Evolutionary conservation across 2,329 filamentous ascomycete genomes (phyloP), one percentile per base, ranked within the genome.

Genomic region (Pezicula carpinea): DNA sequence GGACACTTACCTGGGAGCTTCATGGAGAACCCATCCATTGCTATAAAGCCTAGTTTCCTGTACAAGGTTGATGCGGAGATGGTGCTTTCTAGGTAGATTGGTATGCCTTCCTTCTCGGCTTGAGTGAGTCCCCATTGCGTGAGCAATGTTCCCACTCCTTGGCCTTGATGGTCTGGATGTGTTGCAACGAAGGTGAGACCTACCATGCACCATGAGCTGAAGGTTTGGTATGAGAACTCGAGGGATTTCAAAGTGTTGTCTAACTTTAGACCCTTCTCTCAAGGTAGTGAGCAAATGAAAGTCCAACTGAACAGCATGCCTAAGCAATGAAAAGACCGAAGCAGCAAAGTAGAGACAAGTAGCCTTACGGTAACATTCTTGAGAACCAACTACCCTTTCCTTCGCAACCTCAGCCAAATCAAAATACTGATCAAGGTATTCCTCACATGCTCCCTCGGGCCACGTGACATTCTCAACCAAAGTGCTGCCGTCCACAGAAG

Each of bases 21-120:
- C 50, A 62, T 52, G 3, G 53, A 55, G 6, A 61, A 36, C 3
- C 54, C 49, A 50, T 58, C 58, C 13, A 52, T 29, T 32, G 49
- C 21, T 17, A 55, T 32, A 31, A 59, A 60, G 5, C 57, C 58
- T 5, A 58, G 35, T 23, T 49, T 52, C 36, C 44, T 33, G 36
- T 59, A 62, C 5, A 62, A 45, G n/a, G 49, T 33, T 11, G 49
- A 46, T 3, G 54, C 57, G 18, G 46, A 7, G 31, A 59, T 14
- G 1, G 56, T 58, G n/a, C 57, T 61, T 19, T 62, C 59, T 21
- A 60, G 48, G 43, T 61, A 59, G 4, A 59, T 49, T 7, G 54
- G 54, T 8, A 57, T 26, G 22, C 50, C 44, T 6, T 59, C 52
- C n/a, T 44, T 22, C 45, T 49, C 46, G 11, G 53, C 55, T 33